Conservation (phyloP, 2,329 filamentous ascomycete genomes). For the Xylaria sp. region DNA sequence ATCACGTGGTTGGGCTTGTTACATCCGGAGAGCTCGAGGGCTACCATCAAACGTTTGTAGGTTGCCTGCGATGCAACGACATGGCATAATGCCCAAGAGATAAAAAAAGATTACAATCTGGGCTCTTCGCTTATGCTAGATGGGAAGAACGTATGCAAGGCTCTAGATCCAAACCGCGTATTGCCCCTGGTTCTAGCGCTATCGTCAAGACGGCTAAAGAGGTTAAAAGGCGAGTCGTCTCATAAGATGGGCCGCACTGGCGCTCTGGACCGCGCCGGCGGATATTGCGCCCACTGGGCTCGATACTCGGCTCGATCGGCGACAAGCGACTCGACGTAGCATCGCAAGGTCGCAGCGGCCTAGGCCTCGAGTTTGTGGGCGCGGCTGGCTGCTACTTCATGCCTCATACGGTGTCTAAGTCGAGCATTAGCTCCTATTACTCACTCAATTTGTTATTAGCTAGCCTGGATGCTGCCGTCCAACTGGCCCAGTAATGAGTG, state of each 20-base stretch:
- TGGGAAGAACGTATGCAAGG: slow-evolving; percentile 18
- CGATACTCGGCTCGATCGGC: slow-evolving; percentile 29
- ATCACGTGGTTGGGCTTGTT: slow-evolving; percentile 29
- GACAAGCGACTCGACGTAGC: slow-evolving; percentile 24
- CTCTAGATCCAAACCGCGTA: slow-evolving; percentile 26
- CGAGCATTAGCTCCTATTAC: background rate
- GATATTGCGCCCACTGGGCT: slow-evolving; percentile 23
- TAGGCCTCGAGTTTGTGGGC: slow-evolving; percentile 21
- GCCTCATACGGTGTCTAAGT: slow-evolving; percentile 7
- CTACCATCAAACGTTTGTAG: slow-evolving; percentile 8
- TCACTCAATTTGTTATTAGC: slow-evolving; percentile 5
- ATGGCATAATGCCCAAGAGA: slow-evolving; percentile 16
- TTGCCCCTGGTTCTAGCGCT: slow-evolving; percentile 27
- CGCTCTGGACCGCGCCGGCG: slow-evolving; percentile 28
- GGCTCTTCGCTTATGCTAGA: slow-evolving; percentile 16
- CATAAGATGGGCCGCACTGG: slow-evolving; percentile 28
- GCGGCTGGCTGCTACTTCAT: slow-evolving; percentile 9
- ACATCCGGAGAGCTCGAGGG: slow-evolving; percentile 25
- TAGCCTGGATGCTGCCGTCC: background rate
- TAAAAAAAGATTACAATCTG: slow-evolving; percentile 24
- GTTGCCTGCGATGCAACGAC: slow-evolving; percentile 21
- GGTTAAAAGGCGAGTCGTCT: slow-evolving; percentile 35
- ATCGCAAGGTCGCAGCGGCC: slow-evolving; percentile 18
- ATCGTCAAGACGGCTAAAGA: slow-evolving; percentile 40
- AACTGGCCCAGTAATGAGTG: slow-evolving; percentile 8